Conservation (phyloP, 2,329 filamentous ascomycete genomes). For the Trichoderma gracile region DNA sequence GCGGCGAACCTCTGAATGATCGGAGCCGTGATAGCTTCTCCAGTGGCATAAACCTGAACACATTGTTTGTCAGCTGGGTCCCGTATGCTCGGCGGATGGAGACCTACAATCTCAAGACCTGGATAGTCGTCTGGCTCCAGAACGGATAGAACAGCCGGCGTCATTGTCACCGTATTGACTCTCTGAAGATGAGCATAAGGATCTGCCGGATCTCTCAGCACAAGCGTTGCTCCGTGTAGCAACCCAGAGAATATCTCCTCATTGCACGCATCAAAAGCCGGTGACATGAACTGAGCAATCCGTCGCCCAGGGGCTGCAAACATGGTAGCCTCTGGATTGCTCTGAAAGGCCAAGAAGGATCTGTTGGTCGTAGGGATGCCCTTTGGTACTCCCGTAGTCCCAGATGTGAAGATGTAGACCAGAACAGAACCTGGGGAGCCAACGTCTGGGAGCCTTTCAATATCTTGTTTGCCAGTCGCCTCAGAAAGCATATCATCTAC, state of each 20-base stretch:
- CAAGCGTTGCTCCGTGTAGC: slow-evolving; percentile 21
- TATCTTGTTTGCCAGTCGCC: too few species aligned
- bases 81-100: too few species aligned
- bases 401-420: slow-evolving; percentile 23
- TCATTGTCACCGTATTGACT: slow-evolving; percentile 17
- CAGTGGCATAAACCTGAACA: slow-evolving; percentile 12
- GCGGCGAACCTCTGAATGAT: slow-evolving; percentile 11
- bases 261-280: slow-evolving; percentile 20
- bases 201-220: slow-evolving; percentile 19
- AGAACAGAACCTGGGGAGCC: slow-evolving; percentile 6
- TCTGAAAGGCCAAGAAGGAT: slow-evolving; percentile 20
- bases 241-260: slow-evolving; percentile 18
- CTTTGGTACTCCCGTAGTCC: slow-evolving; percentile 22
- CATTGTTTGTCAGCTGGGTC: too few species aligned
- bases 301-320: slow-evolving; percentile 18
- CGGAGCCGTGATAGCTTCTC: neutral
- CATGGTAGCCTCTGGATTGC: slow-evolving; percentile 21
- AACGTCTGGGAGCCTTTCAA: neutral
- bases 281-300: slow-evolving; percentile 25
- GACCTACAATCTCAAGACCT: slow-evolving; percentile 11
- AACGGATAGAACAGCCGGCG: slow-evolving; percentile 11
- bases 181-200: slow-evolving; percentile 16
- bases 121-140: slow-evolving; percentile 9
- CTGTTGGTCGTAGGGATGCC: slow-evolving; percentile 19
- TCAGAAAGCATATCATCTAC: neutral